phyloP scores from a whole-genome alignment of 2,329 filamentous ascomycete genomes.

The Aspergillus bombycis region DNA sequence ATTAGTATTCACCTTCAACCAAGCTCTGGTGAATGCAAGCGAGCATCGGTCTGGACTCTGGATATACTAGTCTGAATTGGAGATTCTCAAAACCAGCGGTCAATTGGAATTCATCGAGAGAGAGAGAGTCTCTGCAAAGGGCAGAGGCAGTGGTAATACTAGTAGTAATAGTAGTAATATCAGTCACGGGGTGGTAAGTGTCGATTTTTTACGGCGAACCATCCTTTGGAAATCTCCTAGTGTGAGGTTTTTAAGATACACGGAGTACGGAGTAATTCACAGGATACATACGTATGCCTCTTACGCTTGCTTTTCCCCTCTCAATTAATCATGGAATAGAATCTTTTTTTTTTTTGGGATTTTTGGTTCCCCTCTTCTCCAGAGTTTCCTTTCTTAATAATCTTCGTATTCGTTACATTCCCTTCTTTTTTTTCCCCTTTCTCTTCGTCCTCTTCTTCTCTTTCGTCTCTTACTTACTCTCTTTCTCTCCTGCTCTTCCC shows the following conservation, averaged over 20 bases:
- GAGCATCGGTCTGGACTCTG: neutral
- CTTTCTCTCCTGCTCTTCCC: neutral
- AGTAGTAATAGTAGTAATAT: too few relatives aligned
- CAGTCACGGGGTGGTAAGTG: neutral
- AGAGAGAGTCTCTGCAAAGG: too few relatives aligned
- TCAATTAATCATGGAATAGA: neutral
- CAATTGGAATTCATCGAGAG: neutral
- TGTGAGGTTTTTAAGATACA: neutral
- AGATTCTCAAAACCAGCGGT: constrained; percentile 1
- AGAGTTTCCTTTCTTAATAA: neutral
- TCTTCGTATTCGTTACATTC: neutral
- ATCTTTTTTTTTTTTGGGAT: neutral
- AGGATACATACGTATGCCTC: neutral
- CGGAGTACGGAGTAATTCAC: constrained; percentile 1
- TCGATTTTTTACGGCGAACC: neutral
- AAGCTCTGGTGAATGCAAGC: neutral
- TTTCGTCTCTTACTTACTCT: constrained; percentile 4
- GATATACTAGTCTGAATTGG: neutral
- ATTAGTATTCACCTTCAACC: neutral
- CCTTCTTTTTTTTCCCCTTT: neutral
- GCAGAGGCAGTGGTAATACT: neutral
- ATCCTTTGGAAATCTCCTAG: neutral
- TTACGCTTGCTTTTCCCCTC: constrained; percentile 1
- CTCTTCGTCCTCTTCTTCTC: constrained; percentile 5
- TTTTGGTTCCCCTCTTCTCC: neutral